A percentile compares a stretch with the other conserved stretches of the same genome.
Conservation (phyloP, 768 basidiomycete species). For the Panaeolus cyanescens region DNA sequence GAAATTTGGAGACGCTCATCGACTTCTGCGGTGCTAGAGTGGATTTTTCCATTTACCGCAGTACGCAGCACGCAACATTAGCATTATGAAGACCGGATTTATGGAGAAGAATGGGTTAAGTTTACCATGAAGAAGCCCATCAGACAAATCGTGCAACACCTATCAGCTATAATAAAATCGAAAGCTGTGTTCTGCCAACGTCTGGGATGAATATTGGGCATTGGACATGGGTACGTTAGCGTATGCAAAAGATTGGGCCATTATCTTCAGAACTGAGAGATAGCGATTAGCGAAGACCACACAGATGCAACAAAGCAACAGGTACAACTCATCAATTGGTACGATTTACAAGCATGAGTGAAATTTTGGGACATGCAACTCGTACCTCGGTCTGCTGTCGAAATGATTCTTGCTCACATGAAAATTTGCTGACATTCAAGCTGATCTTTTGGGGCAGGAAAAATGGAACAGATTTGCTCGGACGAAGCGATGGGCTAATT, state of each 20-base stretch:
- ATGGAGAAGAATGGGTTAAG: not conserved
- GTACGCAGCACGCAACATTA: conserved; percentile 12
- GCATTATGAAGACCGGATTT: not conserved
- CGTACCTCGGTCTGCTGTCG: not conserved
- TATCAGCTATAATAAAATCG: not conserved
- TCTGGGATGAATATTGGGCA: too few species aligned
- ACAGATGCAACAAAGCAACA: not conserved
- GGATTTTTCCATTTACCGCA: conserved; percentile 13
- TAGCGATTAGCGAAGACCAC: not conserved
- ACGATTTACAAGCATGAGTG: not conserved
- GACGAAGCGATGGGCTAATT: not conserved
- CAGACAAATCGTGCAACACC: not conserved
- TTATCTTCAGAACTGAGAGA: not conserved
- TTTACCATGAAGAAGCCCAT: not conserved
- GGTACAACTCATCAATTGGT: not conserved
- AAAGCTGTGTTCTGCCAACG: not conserved
- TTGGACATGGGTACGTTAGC: not conserved
- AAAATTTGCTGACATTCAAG: not conserved
- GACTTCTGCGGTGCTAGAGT: conserved; percentile 19
- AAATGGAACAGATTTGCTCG: not conserved
- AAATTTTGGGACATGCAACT: not conserved
- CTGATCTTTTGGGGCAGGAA: not conserved
- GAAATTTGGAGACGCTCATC: not conserved
- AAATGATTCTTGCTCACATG: not conserved
- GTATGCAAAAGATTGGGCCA: not conserved